Percentiles rank a stretch among this genome's conserved stretches.
Evolutionary conservation across 768 basidiomycete species (phyloP).

Genomic region (Trametes punicea): DNA sequence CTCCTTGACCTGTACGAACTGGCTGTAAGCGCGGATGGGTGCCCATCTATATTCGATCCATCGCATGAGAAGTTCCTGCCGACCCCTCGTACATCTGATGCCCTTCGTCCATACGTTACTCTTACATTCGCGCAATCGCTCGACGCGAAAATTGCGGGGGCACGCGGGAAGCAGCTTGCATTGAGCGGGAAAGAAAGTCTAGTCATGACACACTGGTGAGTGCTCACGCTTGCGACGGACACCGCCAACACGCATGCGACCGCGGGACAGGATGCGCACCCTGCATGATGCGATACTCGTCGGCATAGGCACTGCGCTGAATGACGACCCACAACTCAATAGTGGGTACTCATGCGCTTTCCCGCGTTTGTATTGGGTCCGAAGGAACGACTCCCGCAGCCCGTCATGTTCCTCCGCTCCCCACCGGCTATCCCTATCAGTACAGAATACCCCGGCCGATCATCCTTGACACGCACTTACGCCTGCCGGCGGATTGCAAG

Average conservation of each 20-base stretch:
- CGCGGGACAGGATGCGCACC: conserved; percentile 68
- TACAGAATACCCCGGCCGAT: conserved; percentile 70
- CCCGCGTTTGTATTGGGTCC: neutral
- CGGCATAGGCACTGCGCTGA: conserved; percentile 84
- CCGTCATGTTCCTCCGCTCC: conserved; percentile 50
- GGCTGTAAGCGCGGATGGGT: neutral
- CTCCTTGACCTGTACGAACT: conserved; percentile 17
- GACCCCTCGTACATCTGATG: conserved; percentile 12
- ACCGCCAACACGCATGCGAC: neutral
- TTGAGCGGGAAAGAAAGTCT: conserved; percentile 86
- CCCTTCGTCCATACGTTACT: conserved; percentile 58
- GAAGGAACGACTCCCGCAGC: conserved; percentile 34
- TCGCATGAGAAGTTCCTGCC: conserved; percentile 7
- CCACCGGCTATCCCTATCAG: conserved; percentile 24
- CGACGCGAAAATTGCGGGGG: conserved; percentile 86
- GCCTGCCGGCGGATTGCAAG: conserved; percentile 63
- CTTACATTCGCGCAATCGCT: conserved; percentile 84
- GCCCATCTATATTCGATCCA: conserved; percentile 18
- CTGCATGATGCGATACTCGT: conserved; percentile 93
- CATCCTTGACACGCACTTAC: conserved; percentile 74
- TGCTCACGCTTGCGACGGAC: neutral
- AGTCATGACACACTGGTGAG: conserved; percentile 91
- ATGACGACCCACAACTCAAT: conserved; percentile 94
- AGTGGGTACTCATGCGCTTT: conserved; percentile 46
- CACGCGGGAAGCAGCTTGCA: conserved; percentile 66